Conservation (phyloP, 2,329 filamentous ascomycete species). For the Cladosporium sp. region DNA sequence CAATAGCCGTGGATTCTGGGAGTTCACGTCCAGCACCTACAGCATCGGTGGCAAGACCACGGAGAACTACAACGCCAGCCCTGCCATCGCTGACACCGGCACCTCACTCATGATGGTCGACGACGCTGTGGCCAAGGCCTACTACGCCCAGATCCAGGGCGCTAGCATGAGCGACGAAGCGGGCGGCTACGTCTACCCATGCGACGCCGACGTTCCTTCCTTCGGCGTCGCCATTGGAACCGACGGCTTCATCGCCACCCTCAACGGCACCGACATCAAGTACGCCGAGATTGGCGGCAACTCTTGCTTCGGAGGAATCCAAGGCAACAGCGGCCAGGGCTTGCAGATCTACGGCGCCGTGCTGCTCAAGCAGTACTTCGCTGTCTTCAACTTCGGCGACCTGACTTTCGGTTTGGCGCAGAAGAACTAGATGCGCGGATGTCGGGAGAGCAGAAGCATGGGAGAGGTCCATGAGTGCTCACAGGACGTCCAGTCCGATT, state of each 20-base stretch:
- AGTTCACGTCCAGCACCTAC: conserved; percentile 57
- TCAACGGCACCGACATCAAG: conserved; percentile 42
- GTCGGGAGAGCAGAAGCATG: too few relatives aligned
- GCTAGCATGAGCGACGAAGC: conserved; percentile 33
- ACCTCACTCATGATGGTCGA: conserved; percentile 62
- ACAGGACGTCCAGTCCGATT: too few relatives aligned
- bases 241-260: conserved; percentile 34
- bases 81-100: conserved; percentile 51
- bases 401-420: conserved; percentile 51
- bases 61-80: conserved; percentile 46
- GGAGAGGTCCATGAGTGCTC: too few relatives aligned
- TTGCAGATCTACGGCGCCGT: conserved; percentile 62
- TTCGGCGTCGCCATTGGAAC: conserved; percentile 55
- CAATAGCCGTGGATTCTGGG: conserved; percentile 63
- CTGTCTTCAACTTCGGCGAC: conserved; percentile 55
- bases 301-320: conserved; percentile 65
- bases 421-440: conserved; percentile 20
- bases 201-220: conserved; percentile 38
- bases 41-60: conserved; percentile 53
- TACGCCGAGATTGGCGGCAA: conserved; percentile 50
- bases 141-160: conserved; percentile 41
- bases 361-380: conserved; percentile 57
- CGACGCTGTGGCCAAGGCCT: conserved; percentile 40
- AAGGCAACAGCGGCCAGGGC: conserved; percentile 50
- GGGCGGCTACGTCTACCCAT: conserved; percentile 44